phyloP scores from a whole-genome alignment of 305 asterid species.

The Petunia hybrid region DNA sequence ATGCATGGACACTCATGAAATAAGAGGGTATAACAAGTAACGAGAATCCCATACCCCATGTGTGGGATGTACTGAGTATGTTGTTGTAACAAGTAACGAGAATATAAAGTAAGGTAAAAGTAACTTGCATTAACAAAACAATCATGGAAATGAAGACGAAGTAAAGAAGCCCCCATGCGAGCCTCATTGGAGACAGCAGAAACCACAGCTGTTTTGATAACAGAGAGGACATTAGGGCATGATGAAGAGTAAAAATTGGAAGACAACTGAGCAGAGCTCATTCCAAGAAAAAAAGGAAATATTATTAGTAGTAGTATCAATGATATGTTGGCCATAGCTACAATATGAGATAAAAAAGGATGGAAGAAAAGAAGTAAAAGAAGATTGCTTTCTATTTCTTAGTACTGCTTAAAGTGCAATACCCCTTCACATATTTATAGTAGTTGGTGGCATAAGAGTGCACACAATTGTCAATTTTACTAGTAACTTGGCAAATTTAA shows the following conservation, averaged over 20 bases:
- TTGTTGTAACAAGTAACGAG: too few relatives aligned
- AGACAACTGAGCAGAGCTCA: slow-evolving; percentile 57
- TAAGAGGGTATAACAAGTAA: too few relatives aligned
- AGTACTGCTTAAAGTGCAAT: not conserved
- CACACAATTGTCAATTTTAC: not conserved
- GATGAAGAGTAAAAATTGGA: slow-evolving; percentile 53
- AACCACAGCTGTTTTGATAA: slow-evolving; percentile 49
- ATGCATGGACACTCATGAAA: too few relatives aligned
- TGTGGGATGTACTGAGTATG: too few relatives aligned
- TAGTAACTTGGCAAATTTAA: too few relatives aligned
- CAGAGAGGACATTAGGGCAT: slow-evolving; percentile 55
- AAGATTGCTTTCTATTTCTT: not conserved
- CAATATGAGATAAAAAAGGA: not conserved
- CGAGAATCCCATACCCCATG: too few relatives aligned
- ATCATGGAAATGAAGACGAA: slow-evolving; percentile 80
- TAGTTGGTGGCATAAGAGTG: not conserved
- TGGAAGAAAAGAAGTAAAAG: not conserved
- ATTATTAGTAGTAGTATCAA: slow-evolving; percentile 36
- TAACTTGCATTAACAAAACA: slow-evolving; percentile 65
- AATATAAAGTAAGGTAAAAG: not conserved
- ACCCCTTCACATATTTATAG: slow-evolving; percentile 6
- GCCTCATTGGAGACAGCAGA: slow-evolving; percentile 49
- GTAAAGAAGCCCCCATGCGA: slow-evolving; percentile 79
- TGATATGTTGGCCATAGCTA: not conserved
- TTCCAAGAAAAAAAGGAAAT: slow-evolving; percentile 45